phyloP scores from a whole-genome alignment of 2,329 filamentous ascomycete genomes.

The Clarireedia hainanense region DNA sequence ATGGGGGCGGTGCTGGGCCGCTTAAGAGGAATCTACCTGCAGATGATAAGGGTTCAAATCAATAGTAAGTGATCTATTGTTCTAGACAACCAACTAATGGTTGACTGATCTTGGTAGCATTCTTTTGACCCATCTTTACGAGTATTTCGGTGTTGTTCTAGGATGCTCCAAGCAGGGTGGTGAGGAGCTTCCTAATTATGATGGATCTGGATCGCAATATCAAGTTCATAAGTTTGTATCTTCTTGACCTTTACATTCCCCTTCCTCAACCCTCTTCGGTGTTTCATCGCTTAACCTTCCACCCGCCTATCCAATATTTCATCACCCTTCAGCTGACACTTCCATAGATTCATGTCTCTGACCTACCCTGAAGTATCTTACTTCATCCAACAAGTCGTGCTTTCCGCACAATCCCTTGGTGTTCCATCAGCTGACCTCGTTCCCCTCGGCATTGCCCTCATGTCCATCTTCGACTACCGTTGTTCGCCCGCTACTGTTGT shows the following conservation, averaged over 20 bases:
- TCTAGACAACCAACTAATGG: not conserved
- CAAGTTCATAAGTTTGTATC: constrained; percentile 40
- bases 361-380: constrained; percentile 43
- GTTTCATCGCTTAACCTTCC: no score
- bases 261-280: not conserved
- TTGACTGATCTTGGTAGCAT: constrained; percentile 23
- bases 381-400: constrained; percentile 51
- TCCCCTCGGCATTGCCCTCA: constrained; percentile 41
- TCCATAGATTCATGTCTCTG: constrained; percentile 45
- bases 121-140: constrained; percentile 53
- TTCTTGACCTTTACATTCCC: not conserved
- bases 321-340: not conserved
- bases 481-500: constrained; percentile 41
- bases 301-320: no score
- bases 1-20: constrained; percentile 48
- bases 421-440: constrained; percentile 45
- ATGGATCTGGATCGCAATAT: constrained; percentile 40
- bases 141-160: constrained; percentile 52
- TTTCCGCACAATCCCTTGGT: constrained; percentile 50
- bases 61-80: constrained; percentile 39
- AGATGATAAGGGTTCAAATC: constrained; percentile 41
- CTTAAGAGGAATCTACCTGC: constrained; percentile 48
- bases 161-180: constrained; percentile 45
- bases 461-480: constrained; percentile 41
- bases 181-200: constrained; percentile 42